Evolutionary conservation across 768 basidiomycete genomes (phyloP).

Genomic region (Peribolospora kevripleyi): DNA sequence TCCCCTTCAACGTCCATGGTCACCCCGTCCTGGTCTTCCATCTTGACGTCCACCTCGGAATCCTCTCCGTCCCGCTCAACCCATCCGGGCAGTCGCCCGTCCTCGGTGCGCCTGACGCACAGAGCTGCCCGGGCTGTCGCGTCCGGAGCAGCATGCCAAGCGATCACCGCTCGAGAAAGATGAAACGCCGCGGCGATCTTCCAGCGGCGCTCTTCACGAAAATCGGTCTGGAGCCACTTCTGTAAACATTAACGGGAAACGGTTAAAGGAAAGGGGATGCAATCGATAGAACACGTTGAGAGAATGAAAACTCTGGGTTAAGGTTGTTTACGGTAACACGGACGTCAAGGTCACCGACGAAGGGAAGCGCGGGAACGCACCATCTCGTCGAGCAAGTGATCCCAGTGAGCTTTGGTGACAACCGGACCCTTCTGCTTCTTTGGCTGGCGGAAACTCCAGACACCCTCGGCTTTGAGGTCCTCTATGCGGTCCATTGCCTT

Average conservation of each 20-base stretch:
- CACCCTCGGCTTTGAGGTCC: conserved; percentile 44
- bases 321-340: neutral
- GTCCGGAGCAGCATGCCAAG: conserved; percentile 47
- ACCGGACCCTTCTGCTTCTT: conserved; percentile 72
- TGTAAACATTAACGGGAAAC: conserved; percentile 15
- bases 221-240: conserved; percentile 96
- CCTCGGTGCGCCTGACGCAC: too few species aligned
- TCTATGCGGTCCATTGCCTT: conserved; percentile 67
- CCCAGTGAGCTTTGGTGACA: conserved; percentile 70
- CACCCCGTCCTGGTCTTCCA: conserved; percentile 40
- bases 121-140: neutral
- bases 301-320: neutral
- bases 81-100: too few species aligned
- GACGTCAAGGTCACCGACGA: neutral
- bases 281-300: neutral
- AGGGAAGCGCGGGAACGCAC: conserved; percentile 23
- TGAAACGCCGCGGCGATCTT: conserved; percentile 64
- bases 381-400: conserved; percentile 91
- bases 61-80: conserved; percentile 37
- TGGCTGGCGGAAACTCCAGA: conserved; percentile 85
- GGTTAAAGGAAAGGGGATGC: neutral
- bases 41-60: conserved; percentile 87
- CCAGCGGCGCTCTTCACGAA: conserved; percentile 82
- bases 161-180: conserved; percentile 52
- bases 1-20: too few species aligned